These are phyloP conservation scores for Xylariaceae sp. DNA, from an alignment of 2,329 filamentous ascomycete genomes.

Conservation along the genomic window DNA sequence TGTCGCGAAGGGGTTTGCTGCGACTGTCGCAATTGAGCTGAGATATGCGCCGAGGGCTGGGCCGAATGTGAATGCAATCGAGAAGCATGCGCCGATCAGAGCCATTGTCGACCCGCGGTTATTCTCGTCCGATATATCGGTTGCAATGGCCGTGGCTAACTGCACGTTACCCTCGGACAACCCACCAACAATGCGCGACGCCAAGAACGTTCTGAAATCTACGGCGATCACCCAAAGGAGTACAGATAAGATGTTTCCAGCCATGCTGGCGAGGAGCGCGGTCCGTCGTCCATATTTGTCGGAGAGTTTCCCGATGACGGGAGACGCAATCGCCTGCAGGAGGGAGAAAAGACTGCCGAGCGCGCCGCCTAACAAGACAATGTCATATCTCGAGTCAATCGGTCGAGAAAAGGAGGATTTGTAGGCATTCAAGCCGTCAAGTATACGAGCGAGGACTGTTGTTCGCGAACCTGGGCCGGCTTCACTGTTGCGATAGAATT, in stretches of 20 bases:
- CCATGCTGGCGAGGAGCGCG: constrained; percentile 89
- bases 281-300: constrained; percentile 87
- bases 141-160: constrained; percentile 93
- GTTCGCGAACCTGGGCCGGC: constrained; percentile 53
- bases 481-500: constrained; percentile 93
- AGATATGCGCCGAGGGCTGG: constrained; percentile 90
- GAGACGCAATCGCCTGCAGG: constrained; percentile 90
- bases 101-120: constrained; percentile 93
- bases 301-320: constrained; percentile 86
- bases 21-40: constrained; percentile 76
- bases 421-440: constrained; percentile 88
- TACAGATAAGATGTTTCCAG: constrained; percentile 90
- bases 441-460: constrained; percentile 76
- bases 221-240: constrained; percentile 92
- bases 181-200: constrained; percentile 90
- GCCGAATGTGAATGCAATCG: constrained; percentile 95
- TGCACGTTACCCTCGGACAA: constrained; percentile 97
- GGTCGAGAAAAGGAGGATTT: constrained; percentile 91
- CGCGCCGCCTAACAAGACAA: constrained; percentile 91
- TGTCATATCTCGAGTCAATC: constrained; percentile 96
- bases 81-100: constrained; percentile 94
- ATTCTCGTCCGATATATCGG: constrained; percentile 88
- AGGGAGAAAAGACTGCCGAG: constrained; percentile 91
- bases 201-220: constrained; percentile 94
- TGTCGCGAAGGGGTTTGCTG: constrained; percentile 90